phyloP scores from a whole-genome alignment of 495 filamentous ascomycete genomes.

The Thermochaetoides thermophila region DNA sequence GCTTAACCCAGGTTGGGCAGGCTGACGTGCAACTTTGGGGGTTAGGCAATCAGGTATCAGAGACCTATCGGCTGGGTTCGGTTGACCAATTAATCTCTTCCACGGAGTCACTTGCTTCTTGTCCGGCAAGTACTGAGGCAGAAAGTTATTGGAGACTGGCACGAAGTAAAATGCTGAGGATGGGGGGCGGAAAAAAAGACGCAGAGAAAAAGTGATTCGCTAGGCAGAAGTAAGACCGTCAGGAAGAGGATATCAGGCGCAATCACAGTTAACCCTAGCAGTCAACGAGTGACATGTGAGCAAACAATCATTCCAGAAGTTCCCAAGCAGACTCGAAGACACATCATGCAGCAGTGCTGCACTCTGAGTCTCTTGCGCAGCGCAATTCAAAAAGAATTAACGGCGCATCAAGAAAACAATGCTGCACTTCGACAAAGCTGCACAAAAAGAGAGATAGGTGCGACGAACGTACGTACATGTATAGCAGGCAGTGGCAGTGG shows the following conservation, averaged over 20 bases:
- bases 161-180: no score
- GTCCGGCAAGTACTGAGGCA: no score
- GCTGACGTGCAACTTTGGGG: no score
- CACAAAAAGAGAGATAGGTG: slow-evolving; percentile 6
- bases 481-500: no score
- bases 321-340: no score
- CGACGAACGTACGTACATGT: slow-evolving; percentile 15
- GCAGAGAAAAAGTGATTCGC: slow-evolving; percentile 3
- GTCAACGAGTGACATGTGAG: slow-evolving; percentile 11
- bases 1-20: no score
- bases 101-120: slow-evolving; percentile 9
- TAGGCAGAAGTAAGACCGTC: slow-evolving; percentile 9
- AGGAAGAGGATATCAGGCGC: slow-evolving; percentile 19
- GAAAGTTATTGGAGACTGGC: no score
- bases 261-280: slow-evolving; percentile 17
- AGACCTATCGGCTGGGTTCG: slow-evolving; percentile 8
- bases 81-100: slow-evolving; percentile 17
- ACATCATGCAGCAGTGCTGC: no score
- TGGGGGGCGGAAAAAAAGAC: slow-evolving; percentile 5
- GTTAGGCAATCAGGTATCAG: slow-evolving; percentile 11
- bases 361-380: no score
- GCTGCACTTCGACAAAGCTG: slow-evolving; percentile 6
- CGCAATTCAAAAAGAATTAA: not conserved
- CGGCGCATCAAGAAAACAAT: not conserved
- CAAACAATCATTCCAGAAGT: slow-evolving; percentile 13